Percentiles rank a stretch among this genome's conserved stretches.
phyloP scores from a whole-genome alignment of 139 green algal genomes.

The Chlorella vulgaris region DNA sequence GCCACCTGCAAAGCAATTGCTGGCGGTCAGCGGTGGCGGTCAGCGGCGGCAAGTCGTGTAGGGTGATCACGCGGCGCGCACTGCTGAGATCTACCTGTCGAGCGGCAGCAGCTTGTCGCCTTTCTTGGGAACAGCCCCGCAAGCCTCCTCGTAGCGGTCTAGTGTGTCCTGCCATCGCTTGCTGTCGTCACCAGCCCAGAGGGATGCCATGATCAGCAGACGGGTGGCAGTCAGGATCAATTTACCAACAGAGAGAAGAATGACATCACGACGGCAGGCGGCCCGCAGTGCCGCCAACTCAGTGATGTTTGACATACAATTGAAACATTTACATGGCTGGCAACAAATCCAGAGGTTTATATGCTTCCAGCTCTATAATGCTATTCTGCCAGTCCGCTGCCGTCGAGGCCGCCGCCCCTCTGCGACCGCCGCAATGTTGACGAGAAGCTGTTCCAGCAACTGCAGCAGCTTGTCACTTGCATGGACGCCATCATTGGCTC shows the following conservation, averaged over 20 bases:
- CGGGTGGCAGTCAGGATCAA: too few relatives aligned
- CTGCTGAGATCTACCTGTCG: not conserved
- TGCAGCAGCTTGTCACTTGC: not conserved
- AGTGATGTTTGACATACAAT: too few relatives aligned
- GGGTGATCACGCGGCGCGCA: too few relatives aligned
- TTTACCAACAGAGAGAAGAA: too few relatives aligned
- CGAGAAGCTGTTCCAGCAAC: not conserved
- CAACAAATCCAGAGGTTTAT: too few relatives aligned
- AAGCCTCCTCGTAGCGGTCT: not conserved
- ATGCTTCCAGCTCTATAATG: too few relatives aligned
- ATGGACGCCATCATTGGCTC: not conserved
- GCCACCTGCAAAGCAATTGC: slow-evolving; percentile 37
- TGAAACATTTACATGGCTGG: too few relatives aligned
- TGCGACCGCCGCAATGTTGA: not conserved
- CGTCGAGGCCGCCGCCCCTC: not conserved
- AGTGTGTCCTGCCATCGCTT: not conserved
- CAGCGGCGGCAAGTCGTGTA: too few relatives aligned
- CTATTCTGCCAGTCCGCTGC: too few relatives aligned
- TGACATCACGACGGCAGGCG: too few relatives aligned
- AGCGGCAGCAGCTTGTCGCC: not conserved
- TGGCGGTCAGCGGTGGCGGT: too few relatives aligned
- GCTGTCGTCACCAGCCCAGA: not conserved
- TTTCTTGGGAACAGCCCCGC: not conserved
- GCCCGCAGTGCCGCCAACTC: too few relatives aligned
- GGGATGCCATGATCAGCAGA: not conserved